phyloP scores from a whole-genome alignment of 495 filamentous ascomycete genomes.

The Aspergillus affinis region DNA sequence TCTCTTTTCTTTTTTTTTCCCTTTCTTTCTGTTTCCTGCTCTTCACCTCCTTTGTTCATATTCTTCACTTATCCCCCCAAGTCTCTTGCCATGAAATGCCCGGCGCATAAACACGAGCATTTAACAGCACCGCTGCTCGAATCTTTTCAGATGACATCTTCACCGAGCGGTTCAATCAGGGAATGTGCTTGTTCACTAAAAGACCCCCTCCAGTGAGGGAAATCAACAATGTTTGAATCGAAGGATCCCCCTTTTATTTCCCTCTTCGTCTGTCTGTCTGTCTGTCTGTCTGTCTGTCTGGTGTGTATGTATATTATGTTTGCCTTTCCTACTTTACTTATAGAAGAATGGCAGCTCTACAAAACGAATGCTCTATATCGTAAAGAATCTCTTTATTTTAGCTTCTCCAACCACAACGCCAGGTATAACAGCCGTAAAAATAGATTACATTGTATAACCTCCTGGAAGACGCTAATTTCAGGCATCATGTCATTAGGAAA shows the following conservation, averaged over 20 bases:
- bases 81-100: constrained; percentile 11
- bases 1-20: constrained; percentile 1
- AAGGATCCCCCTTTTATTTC: no score
- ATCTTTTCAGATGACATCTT: background rate
- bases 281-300: background rate
- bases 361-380: background rate
- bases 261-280: background rate
- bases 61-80: constrained; percentile 17
- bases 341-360: background rate
- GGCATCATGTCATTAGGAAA: constrained; percentile 16
- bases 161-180: background rate
- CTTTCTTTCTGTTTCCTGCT: constrained; percentile 1
- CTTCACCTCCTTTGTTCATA: constrained; percentile 14
- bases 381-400: background rate
- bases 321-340: background rate
- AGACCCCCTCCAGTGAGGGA: no score
- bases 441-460: background rate
- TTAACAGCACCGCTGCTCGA: background rate
- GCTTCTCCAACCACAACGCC: background rate
- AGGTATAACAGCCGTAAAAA: background rate
- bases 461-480: background rate
- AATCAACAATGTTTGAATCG: no score
- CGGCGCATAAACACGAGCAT: constrained; percentile 8
- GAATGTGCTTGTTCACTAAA: background rate
- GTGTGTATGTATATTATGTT: background rate